phyloP scores from a whole-genome alignment of 345 rosid species.

The Fremontodendron californicum region DNA sequence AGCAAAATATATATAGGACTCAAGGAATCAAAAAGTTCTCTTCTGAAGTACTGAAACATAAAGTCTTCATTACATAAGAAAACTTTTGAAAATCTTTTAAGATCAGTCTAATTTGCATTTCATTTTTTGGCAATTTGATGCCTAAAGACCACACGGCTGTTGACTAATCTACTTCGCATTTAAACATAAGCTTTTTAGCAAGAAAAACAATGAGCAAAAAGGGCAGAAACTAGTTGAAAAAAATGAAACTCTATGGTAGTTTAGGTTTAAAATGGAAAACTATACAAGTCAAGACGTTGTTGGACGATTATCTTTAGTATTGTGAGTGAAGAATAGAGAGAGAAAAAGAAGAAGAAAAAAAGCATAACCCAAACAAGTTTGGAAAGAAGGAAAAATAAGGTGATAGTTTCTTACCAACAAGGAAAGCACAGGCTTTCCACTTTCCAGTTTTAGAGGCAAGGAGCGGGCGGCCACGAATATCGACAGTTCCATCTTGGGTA shows the following conservation, averaged over 20 bases:
- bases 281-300: not conserved
- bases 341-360: no score
- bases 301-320: not conserved
- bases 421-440: conserved; percentile 93
- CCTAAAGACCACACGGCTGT: not conserved
- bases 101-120: not conserved
- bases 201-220: not conserved
- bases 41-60: not conserved
- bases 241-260: not conserved
- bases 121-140: not conserved
- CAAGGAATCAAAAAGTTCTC: not conserved
- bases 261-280: not conserved
- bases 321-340: not conserved
- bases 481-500: conserved; percentile 83
- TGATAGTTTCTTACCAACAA: conserved; percentile 45
- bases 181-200: not conserved
- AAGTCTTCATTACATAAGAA: not conserved
- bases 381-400: not conserved
- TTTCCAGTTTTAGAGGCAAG: conserved; percentile 67
- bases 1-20: not conserved
- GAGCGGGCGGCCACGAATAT: conserved; percentile 65
- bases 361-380: not conserved
- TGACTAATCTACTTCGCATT: not conserved
- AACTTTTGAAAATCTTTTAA: not conserved
- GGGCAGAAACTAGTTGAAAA: not conserved